Conservation (phyloP, 306 rosid species). For the Castanea crenata region DNA sequence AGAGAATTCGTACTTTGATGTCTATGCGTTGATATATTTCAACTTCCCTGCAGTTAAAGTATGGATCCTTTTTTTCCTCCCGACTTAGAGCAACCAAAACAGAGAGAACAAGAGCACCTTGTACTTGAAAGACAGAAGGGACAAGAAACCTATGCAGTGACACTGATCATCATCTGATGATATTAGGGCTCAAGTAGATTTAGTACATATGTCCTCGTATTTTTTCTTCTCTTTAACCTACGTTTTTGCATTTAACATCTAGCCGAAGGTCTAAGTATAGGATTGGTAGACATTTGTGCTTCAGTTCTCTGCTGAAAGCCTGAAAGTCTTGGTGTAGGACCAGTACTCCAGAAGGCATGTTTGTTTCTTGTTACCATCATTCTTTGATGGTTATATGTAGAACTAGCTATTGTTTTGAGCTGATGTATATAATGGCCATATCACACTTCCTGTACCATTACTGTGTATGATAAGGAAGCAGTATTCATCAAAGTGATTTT, state of each 20-base stretch:
- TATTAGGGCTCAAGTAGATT: not conserved
- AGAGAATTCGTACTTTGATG: conserved; percentile 64
- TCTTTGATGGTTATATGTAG: conserved; percentile 44
- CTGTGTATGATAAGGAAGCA: too few species aligned
- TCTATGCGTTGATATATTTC: conserved; percentile 68
- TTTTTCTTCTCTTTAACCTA: too few species aligned
- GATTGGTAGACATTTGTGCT: not conserved
- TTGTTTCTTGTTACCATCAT: conserved; percentile 28
- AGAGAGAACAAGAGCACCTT: not conserved
- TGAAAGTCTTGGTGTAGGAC: conserved; percentile 22
- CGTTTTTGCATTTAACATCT: not conserved
- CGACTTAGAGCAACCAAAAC: not conserved
- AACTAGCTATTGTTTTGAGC: not conserved
- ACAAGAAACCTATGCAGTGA: not conserved
- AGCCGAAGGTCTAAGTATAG: conserved; percentile 12
- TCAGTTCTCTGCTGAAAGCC: conserved; percentile 20
- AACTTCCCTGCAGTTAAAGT: not conserved
- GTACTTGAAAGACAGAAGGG: not conserved
- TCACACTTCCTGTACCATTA: not conserved
- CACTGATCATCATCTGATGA: conserved; percentile 47
- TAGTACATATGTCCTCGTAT: not conserved
- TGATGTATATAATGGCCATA: conserved; percentile 27
- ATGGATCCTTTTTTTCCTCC: too few species aligned
- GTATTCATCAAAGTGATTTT: too few species aligned
- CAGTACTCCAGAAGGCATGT: conserved; percentile 1